Percentiles rank a stretch among this genome's conserved stretches.
Evolutionary conservation across 2,329 filamentous ascomycete species (phyloP).

Genomic region (Sclerotinia sclerotiorum): DNA sequence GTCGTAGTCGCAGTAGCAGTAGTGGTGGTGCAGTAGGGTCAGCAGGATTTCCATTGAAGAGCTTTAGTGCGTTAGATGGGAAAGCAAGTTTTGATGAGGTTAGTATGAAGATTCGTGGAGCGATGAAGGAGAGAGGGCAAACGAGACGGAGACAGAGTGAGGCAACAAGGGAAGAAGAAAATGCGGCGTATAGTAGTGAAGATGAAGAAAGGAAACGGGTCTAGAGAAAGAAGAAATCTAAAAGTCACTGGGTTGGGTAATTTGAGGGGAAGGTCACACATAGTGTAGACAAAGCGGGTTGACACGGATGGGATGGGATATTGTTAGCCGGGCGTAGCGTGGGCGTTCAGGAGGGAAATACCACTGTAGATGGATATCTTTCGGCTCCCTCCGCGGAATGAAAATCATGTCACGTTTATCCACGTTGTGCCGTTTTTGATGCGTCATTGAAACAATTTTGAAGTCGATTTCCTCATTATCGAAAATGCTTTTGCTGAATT

Average conservation of each 20-base stretch:
- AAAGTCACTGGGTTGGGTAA: background rate
- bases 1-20: slow-evolving; percentile 67
- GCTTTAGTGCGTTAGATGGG: slow-evolving; percentile 67
- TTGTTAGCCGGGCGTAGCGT: slow-evolving; percentile 16
- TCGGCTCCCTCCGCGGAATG: background rate
- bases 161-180: slow-evolving; percentile 45
- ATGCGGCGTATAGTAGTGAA: slow-evolving; percentile 44
- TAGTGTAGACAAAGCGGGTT: background rate
- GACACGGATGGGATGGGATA: slow-evolving; percentile 7
- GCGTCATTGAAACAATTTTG: background rate
- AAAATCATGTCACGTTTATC: background rate
- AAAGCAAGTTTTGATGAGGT: slow-evolving; percentile 78
- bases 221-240: slow-evolving; percentile 16
- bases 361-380: slow-evolving; percentile 14
- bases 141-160: slow-evolving; percentile 47
- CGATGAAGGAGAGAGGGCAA: slow-evolving; percentile 77
- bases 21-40: slow-evolving; percentile 62
- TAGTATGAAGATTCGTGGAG: slow-evolving; percentile 76
- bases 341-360: slow-evolving; percentile 19
- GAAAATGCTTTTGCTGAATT: background rate
- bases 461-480: background rate
- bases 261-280: background rate
- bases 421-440: background rate
- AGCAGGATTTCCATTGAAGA: slow-evolving; percentile 63
- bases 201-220: slow-evolving; percentile 35